Base-by-base conservation (phyloP, 176 grass and related monocot species). In the Eleusine coracana region DNA sequence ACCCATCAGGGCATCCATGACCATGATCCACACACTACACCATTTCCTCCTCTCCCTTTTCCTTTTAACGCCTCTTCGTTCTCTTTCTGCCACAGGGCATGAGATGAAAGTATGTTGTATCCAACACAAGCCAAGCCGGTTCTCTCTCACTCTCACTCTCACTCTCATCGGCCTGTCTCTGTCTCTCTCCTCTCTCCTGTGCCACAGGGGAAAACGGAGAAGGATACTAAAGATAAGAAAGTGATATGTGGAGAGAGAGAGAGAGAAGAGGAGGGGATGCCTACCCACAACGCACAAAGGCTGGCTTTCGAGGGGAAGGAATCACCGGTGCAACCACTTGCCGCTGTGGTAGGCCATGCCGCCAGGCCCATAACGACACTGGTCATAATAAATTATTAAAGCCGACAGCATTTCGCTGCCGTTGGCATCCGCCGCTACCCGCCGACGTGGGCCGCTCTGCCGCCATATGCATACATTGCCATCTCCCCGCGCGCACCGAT, bases 211-310 rank as follows among this genome's bases (percentile, higher is more conserved):
- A 69, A 86, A 90, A 86, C 73, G 68, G 66, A 79, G 68, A 58
- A 79, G 82, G 16, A 79, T 86, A 90, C 84, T 86, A 75, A 86
- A 90, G 84, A 83, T 90, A 83, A 87, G 88, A 90, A 83, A 90
- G 88, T 2, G 88, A 90, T 14, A 58, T 71, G 77, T 71, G 82
- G 70, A 17, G 27, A 23, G 44, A 44, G 64, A 31, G 62, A 9
- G 27, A 15, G 7, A 7, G 39, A 21, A 13, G 8, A 31, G 48
- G 37, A 46, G 41, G 66, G 63, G 80, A 83, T 88, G 74, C 60
- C 60, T 29, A 14, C 37, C 80, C 86, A 79, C 86, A 77, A 18
- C 66, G 56, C 66, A 20, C 68, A 37, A 52, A 46, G 14, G 23
- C 58, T 38, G 72, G 70, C 70, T 48, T 63, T 63, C 4, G 60